Base-by-base conservation (phyloP, 768 basidiomycete species). In the Kwoniella dendrophila region DNA sequence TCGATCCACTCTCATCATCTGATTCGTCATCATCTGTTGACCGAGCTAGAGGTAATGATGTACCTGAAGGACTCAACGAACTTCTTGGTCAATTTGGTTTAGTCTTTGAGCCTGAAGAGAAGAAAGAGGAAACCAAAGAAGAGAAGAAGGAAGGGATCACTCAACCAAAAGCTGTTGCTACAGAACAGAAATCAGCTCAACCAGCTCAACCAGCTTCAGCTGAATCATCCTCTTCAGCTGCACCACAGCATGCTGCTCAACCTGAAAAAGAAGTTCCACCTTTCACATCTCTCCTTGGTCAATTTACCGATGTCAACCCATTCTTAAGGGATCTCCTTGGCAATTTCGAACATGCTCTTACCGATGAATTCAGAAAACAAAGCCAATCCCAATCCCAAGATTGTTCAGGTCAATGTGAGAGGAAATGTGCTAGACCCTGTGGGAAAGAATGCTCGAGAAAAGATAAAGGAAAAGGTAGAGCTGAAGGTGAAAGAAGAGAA, bases 401-500 rank as follows among this genome's bases (percentile, higher is more conserved):
- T 22, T 60, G 59, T 32, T 29, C 30, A 29, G 32, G 32, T 40
- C 24, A 27, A 38, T 40, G 33, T 33, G 50, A 32, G 27, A 22
- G 27, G 18, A 22, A 18, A 16, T 62, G 60, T 20, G 44, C 36
- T 45, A 54, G 16, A 29, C 14, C 52, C 22, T 59, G 47, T 29
- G 58, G 34, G 20, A 55, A 47, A n/a, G n/a, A n/a, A n/a, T n/a
- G n/a, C n/a, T n/a, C n/a, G n/a, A n/a, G n/a, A 45, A 44, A 69
- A 40, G 60, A 56, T n/a, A 74, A 74, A 56, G 73, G 73, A 30
- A 74, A 74, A 44, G 73, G 59, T 33, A 66, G 69, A 26, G 73
- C 70, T 40, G 63, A 67, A 18, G 72, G 72, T 12, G 72, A 74
- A 55, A 65, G 62, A 54, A 62, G 53, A 20, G 59, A 36, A 45